Base-by-base conservation (phyloP, 495 filamentous ascomycete species). In the Aspergillus panamensis region DNA sequence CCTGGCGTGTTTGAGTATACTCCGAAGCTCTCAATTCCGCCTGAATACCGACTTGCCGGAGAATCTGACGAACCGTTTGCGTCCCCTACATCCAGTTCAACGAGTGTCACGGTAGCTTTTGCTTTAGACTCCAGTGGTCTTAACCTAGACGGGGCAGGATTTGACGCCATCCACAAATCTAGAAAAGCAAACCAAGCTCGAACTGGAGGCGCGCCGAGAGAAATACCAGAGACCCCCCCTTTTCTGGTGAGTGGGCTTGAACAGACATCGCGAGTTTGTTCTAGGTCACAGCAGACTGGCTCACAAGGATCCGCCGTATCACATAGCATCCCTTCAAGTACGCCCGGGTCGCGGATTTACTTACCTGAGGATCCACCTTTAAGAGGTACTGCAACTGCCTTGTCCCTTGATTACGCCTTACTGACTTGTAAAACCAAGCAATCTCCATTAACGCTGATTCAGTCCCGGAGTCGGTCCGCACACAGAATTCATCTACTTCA, bases 191-290 rank as follows among this genome's bases (percentile, higher is more conserved):
- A 19, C 13, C 48, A 30, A 33, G 16, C 30, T 6, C 14, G 37
- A 9, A 48, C 35, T 9, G 13, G 37, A 8, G 50, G 39, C 14
- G 25, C 30, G 25, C 39, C 10, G 8, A 21, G 35, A 31, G 68
- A 70, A 39, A 63, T 73, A 45, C 58, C 68, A 9, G 70, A 72
- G 48, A 72, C 67, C 12, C 66, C 69, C 14, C 47, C 57, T 42
- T 39, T 21, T 31, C 21, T 20, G 13, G 42, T 32, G 21, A 43
- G 12, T 40, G 21, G 25, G 6, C 10, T 47, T 32, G 35, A 48
- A 29, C 61, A 60, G 45, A 31, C 9, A 13, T 39, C 57, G 4
- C 35, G 19, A 14, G 9, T 13, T 7, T 29, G 25, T 17, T 14
- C 59, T 12, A 10, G 20, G 10, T 13, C 12, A 35, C 53, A 29